Percentiles rank a stretch among this genome's conserved stretches.
These are phyloP conservation scores for Agrocybe chaxingu DNA, from an alignment of 768 basidiomycete genomes.

Conservation along the genomic window DNA sequence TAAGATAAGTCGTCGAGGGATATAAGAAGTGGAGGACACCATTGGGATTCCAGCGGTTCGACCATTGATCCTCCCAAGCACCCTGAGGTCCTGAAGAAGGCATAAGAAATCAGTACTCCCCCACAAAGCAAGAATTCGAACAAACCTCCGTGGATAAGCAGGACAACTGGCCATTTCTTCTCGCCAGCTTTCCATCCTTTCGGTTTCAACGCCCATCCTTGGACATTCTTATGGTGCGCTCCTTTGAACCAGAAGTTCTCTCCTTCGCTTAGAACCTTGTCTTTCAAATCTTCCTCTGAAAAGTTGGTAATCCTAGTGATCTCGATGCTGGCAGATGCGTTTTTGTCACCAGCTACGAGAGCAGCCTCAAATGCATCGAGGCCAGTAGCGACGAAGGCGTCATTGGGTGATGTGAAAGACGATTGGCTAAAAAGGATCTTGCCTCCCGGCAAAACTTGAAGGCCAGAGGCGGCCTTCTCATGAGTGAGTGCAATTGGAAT, in stretches of 20 bases:
- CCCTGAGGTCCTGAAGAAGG: conserved; percentile 57
- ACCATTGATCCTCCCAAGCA: conserved; percentile 92
- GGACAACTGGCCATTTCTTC: conserved; percentile 73
- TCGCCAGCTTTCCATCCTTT: conserved; percentile 67
- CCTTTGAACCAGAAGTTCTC: conserved; percentile 93
- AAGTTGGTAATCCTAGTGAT: conserved; percentile 64
- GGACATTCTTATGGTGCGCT: conserved; percentile 68
- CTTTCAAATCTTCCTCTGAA: conserved; percentile 49
- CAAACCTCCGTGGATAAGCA: conserved; percentile 79
- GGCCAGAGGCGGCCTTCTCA: conserved; percentile 51
- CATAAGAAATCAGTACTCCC: neutral
- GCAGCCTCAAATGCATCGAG: conserved; percentile 36
- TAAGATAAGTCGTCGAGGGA: neutral
- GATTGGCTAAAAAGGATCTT: conserved; percentile 71
- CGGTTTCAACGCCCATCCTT: conserved; percentile 85
- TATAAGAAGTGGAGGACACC: conserved; percentile 30
- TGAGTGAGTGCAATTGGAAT: conserved; percentile 60
- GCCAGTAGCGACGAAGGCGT: conserved; percentile 58
- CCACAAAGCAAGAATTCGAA: conserved; percentile 1
- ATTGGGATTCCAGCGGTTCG: conserved; percentile 90
- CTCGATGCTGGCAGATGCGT: conserved; percentile 27
- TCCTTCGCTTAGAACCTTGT: conserved; percentile 56
- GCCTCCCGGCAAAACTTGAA: conserved; percentile 58
- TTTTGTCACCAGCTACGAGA: conserved; percentile 28
- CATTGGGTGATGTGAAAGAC: conserved; percentile 76